phyloP scores from a whole-genome alignment of 805 yeast genomes.

The Candida awuae region DNA sequence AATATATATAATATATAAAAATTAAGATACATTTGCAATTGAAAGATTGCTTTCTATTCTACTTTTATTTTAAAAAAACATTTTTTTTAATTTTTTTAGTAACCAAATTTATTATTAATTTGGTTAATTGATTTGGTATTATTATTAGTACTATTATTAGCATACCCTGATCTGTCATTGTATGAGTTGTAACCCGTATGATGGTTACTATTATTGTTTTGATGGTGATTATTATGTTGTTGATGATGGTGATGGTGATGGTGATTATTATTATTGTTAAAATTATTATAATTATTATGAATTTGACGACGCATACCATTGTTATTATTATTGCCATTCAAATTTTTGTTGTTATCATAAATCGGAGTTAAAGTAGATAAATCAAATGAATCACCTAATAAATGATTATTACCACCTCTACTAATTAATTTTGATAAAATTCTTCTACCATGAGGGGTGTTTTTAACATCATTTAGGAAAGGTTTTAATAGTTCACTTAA shows the following conservation, averaged over 20 bases:
- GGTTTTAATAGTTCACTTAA: slow-evolving; percentile 61
- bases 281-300: no score
- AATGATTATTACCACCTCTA: slow-evolving; percentile 23
- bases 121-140: not conserved
- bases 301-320: slow-evolving; percentile 6
- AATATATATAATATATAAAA: no score
- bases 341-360: not conserved
- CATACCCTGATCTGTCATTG: slow-evolving; percentile 1
- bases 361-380: not conserved
- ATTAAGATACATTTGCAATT: slow-evolving; percentile 7
- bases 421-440: slow-evolving; percentile 56
- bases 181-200: slow-evolving; percentile 2
- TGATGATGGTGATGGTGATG: not conserved
- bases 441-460: slow-evolving; percentile 95
- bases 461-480: slow-evolving; percentile 66
- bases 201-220: slow-evolving; percentile 1
- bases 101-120: slow-evolving; percentile 3
- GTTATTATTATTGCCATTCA: not conserved
- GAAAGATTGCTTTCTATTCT: not conserved
- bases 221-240: not conserved
- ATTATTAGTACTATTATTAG: not conserved
- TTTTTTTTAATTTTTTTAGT: not conserved
- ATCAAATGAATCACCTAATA: slow-evolving; percentile 1
- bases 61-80: slow-evolving; percentile 1
- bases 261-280: not conserved